Evolutionary conservation across 139 green algal genomes (phyloP).

Genomic region (Auxenochlorella pyrenoidosa): DNA sequence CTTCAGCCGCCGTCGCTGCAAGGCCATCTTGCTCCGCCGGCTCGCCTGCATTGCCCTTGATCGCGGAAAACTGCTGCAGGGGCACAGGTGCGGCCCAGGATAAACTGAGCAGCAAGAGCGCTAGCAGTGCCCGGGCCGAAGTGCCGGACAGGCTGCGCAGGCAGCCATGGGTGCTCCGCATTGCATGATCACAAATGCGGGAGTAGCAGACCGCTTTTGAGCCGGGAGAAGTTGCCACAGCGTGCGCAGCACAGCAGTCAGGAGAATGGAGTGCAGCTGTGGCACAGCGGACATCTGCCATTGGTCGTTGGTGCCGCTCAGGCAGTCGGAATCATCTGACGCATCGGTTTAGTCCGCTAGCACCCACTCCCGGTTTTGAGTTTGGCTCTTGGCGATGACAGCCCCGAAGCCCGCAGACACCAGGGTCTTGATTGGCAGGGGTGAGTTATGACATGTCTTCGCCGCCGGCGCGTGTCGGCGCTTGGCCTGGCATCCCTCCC

Average conservation of each 20-base stretch:
- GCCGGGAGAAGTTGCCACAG: too few relatives aligned
- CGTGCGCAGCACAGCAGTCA: too few relatives aligned
- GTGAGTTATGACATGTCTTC: neutral
- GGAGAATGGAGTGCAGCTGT: too few relatives aligned
- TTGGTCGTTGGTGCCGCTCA: too few relatives aligned
- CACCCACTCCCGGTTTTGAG: too few relatives aligned
- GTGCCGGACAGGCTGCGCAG: too few relatives aligned
- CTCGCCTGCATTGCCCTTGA: neutral
- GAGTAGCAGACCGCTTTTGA: too few relatives aligned
- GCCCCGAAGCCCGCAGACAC: neutral
- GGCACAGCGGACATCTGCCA: too few relatives aligned
- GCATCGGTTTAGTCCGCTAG: too few relatives aligned
- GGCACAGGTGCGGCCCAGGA: neutral
- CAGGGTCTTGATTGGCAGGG: neutral
- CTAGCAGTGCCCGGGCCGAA: neutral
- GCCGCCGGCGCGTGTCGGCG: neutral
- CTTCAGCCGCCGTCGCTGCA: neutral
- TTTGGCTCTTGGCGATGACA: neutral
- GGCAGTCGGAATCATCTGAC: too few relatives aligned
- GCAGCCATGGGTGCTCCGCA: too few relatives aligned
- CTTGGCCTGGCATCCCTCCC: neutral
- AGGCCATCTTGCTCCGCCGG: neutral
- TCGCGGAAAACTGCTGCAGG: neutral
- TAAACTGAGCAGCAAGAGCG: neutral
- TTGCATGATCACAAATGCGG: too few relatives aligned